Evolutionary conservation across 176 grass and related monocot genomes (phyloP).

Genomic region (Bothriochloa decipiens): DNA sequence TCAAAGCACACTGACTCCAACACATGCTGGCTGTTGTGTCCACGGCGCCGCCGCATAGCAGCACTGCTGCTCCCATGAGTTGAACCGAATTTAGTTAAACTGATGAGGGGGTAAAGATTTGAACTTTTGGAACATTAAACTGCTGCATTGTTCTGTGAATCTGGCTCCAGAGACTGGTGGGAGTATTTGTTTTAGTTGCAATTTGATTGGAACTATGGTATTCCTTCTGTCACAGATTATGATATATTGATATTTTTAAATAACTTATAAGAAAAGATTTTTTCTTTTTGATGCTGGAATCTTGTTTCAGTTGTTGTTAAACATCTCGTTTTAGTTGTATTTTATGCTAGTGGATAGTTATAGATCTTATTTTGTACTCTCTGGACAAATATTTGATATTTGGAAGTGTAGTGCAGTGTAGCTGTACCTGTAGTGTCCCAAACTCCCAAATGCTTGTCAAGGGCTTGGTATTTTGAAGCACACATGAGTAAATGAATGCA

Average conservation of each 20-base stretch:
- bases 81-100: background rate
- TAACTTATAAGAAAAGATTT: background rate
- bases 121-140: background rate
- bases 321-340: background rate
- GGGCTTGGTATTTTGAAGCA: background rate
- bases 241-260: background rate
- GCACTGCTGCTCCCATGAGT: background rate
- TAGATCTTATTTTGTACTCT: background rate
- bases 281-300: background rate
- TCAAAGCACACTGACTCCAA: background rate
- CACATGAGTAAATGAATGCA: slow-evolving; percentile 19
- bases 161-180: background rate
- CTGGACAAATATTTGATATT: background rate
- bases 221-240: background rate
- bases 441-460: background rate
- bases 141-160: background rate
- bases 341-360: background rate
- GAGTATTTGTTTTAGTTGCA: background rate
- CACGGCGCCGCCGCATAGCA: background rate
- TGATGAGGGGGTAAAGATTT: background rate
- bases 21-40: background rate
- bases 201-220: background rate
- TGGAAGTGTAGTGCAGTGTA: slow-evolving; percentile 11
- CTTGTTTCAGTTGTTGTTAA: background rate
- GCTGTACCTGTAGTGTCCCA: background rate